A percentile compares a stretch with the other conserved stretches of the same genome.
Conservation (phyloP, 2,329 filamentous ascomycete genomes). For the Fusarium sp. region DNA sequence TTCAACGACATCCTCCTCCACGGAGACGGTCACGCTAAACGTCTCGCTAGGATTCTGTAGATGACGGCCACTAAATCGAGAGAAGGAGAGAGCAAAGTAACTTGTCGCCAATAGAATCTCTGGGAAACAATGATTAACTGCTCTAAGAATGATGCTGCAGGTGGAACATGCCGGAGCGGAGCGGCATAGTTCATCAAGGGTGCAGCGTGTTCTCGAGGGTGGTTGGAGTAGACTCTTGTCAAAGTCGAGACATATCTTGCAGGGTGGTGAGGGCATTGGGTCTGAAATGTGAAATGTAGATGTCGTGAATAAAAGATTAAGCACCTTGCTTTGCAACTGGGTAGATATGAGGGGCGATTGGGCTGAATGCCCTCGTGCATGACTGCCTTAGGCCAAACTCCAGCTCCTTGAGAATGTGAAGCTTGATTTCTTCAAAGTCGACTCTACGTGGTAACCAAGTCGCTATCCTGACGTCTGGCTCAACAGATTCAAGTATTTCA, state of each 20-base stretch:
- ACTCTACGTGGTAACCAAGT: no score
- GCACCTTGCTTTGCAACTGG: no score
- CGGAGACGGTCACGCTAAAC: neutral
- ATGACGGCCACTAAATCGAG: neutral
- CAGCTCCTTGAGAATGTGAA: no score
- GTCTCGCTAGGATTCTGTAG: neutral
- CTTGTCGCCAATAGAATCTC: neutral
- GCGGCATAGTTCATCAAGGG: neutral
- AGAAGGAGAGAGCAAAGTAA: neutral
- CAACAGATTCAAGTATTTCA: no score
- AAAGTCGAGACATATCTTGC: neutral
- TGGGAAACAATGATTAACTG: neutral
- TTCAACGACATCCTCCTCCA: neutral
- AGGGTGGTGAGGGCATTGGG: neutral
- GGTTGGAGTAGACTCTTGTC: neutral
- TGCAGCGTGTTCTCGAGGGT: neutral
- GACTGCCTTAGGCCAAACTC: no score
- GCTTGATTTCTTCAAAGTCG: no score
- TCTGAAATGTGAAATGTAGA: no score
- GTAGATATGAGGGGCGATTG: neutral
- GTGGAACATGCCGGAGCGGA: neutral
- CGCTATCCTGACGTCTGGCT: no score
- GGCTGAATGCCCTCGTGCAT: neutral
- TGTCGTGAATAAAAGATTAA: no score
- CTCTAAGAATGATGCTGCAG: neutral